Conservation (phyloP, 768 basidiomycete species). For the Termitomyces eurrhizus region DNA sequence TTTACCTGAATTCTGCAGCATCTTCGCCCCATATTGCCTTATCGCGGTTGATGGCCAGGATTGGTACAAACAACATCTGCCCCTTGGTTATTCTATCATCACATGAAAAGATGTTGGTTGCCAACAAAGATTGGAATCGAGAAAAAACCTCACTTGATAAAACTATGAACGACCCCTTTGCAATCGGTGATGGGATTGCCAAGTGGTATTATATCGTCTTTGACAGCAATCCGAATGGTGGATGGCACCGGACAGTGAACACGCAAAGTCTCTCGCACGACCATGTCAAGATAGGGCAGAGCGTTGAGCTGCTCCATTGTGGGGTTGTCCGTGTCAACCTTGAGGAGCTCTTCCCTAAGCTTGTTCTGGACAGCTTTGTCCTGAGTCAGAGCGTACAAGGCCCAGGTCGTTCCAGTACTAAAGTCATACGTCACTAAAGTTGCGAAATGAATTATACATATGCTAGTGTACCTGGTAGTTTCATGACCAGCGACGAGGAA, state of each 20-base stretch:
- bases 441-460: background rate
- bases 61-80: constrained; percentile 45
- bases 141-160: constrained; percentile 30
- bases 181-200: constrained; percentile 39
- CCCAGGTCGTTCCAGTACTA: constrained; percentile 53
- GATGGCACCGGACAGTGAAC: constrained; percentile 47
- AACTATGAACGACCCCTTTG: constrained; percentile 36
- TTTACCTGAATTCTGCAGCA: constrained; percentile 55
- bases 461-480: constrained; percentile 34
- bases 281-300: constrained; percentile 65
- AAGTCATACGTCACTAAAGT: background rate
- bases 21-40: constrained; percentile 64
- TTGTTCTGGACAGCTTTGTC: constrained; percentile 47
- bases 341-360: constrained; percentile 55
- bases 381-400: constrained; percentile 50
- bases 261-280: constrained; percentile 59
- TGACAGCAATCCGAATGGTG: constrained; percentile 39
- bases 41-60: constrained; percentile 48
- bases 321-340: constrained; percentile 51
- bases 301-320: constrained; percentile 66
- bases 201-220: constrained; percentile 53
- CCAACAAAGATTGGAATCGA: background rate
- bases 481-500: constrained; percentile 48
- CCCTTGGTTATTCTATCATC: constrained; percentile 36
- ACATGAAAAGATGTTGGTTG: background rate